These are phyloP conservation scores for Neoconidiobolus thromboides DNA, from an alignment of 371 early-diverging fungal species.

Conservation along the genomic window DNA sequence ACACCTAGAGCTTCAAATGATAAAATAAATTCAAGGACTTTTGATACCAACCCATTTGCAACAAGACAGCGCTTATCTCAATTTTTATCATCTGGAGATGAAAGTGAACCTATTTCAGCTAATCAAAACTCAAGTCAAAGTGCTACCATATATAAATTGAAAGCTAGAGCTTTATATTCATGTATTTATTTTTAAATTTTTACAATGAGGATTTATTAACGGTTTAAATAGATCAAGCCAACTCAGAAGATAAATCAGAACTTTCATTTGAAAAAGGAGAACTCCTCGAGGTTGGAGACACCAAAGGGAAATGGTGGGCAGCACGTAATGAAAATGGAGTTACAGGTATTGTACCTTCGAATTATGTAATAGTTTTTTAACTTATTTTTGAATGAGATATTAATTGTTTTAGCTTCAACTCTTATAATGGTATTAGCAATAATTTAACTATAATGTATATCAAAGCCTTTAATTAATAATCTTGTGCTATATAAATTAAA, in stretches of 20 bases:
- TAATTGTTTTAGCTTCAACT: too few species aligned
- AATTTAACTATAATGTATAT: too few species aligned
- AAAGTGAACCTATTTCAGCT: not conserved
- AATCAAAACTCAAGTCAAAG: too few species aligned
- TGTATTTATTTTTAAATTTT: not conserved
- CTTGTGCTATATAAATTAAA: too few species aligned
- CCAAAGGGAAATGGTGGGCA: slow-evolving; percentile 93
- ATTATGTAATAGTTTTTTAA: slow-evolving; percentile 26
- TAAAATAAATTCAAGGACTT: not conserved
- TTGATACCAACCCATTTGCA: not conserved
- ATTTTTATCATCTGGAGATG: not conserved
- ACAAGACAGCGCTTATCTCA: not conserved
- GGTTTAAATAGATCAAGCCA: slow-evolving; percentile 41
- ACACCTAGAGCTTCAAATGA: too few species aligned
- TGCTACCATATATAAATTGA: not conserved
- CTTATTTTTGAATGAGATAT: too few species aligned
- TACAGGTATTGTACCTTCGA: slow-evolving; percentile 84
- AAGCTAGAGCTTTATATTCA: slow-evolving; percentile 5
- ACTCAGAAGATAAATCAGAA: slow-evolving; percentile 81
- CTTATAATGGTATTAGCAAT: too few species aligned
- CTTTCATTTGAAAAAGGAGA: slow-evolving; percentile 75
- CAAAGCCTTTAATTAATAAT: too few species aligned
- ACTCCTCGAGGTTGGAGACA: slow-evolving; percentile 62
- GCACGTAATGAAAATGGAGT: slow-evolving; percentile 61
- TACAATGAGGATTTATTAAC: not conserved